A percentile compares a stretch with the other conserved stretches of the same genome.
Evolutionary conservation across 2,329 filamentous ascomycete genomes (phyloP).

Genomic region (Penicillium sclerotiorum): DNA sequence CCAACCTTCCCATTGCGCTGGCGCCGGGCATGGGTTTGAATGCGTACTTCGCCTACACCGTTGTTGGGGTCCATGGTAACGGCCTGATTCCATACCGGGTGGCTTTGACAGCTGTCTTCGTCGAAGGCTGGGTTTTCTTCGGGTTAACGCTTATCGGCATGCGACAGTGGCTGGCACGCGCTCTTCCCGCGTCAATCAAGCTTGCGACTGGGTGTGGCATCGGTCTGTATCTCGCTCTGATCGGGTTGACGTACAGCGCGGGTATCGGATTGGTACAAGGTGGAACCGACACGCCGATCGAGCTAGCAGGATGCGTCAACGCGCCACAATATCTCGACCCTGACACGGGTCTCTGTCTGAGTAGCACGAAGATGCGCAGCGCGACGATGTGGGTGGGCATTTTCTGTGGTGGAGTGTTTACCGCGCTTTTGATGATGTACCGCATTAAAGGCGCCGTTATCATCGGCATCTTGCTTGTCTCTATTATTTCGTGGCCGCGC

Average conservation of each 20-base stretch:
- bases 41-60: constrained; percentile 82
- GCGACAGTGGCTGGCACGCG: constrained; percentile 83
- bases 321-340: constrained; percentile 50
- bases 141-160: constrained; percentile 69
- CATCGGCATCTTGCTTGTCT: constrained; percentile 78
- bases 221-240: constrained; percentile 72
- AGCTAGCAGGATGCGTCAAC: constrained; percentile 70
- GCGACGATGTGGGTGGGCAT: constrained; percentile 87
- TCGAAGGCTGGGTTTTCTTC: constrained; percentile 85
- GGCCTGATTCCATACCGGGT: constrained; percentile 73
- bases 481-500: constrained; percentile 86
- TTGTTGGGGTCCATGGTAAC: constrained; percentile 75
- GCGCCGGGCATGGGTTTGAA: constrained; percentile 82
- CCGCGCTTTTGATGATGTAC: constrained; percentile 79
- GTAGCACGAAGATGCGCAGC: constrained; percentile 74
- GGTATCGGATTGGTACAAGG: constrained; percentile 80
- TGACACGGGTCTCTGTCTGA: constrained; percentile 60
- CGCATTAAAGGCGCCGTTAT: constrained; percentile 87
- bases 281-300: constrained; percentile 66
- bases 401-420: constrained; percentile 68
- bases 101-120: constrained; percentile 82
- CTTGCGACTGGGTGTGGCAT: constrained; percentile 84
- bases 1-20: constrained; percentile 75
- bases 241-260: constrained; percentile 72
- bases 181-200: constrained; percentile 82